These are phyloP conservation scores for Protomyces arabidopsidicola DNA, from an alignment of 1,139 yeast species.

Conservation along the genomic window DNA sequence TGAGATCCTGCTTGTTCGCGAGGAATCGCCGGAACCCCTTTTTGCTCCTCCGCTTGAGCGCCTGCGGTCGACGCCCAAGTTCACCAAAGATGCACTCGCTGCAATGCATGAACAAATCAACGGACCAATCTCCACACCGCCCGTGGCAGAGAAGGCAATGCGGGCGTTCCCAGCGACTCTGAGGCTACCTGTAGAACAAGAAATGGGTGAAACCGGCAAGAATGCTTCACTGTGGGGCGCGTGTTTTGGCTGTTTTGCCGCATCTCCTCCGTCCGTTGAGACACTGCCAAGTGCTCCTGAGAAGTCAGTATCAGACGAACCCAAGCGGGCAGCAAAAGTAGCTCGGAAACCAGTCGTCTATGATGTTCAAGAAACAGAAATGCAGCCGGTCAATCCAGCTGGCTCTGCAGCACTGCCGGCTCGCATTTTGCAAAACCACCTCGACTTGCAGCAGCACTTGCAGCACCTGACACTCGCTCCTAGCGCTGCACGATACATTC, in stretches of 20 bases:
- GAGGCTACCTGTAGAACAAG: neutral
- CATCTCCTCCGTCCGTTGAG: neutral
- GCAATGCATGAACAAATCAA: neutral
- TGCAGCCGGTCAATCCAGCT: neutral
- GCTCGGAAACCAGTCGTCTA: neutral
- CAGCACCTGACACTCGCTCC: neutral
- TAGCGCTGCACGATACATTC: neutral
- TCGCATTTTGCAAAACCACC: neutral
- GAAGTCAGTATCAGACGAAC: neutral
- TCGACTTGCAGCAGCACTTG: neutral
- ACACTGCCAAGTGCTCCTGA: neutral
- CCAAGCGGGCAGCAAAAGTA: neutral
- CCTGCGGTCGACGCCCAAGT: neutral
- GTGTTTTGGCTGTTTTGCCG: neutral
- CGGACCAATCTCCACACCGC: neutral
- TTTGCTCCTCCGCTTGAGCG: neutral
- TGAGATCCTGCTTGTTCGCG: slow-evolving; percentile 3
- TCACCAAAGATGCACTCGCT: neutral
- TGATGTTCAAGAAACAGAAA: neutral
- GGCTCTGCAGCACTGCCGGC: neutral
- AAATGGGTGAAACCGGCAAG: neutral
- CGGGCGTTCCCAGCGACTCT: neutral
- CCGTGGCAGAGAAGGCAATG: neutral
- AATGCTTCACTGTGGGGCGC: neutral
- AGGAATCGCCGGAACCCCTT: neutral